Percentiles rank a stretch among this genome's conserved stretches.
These are phyloP conservation scores for Paraphaeosphaeria sporulosa DNA, from an alignment of 2,329 filamentous ascomycete species.

Conservation along the genomic window DNA sequence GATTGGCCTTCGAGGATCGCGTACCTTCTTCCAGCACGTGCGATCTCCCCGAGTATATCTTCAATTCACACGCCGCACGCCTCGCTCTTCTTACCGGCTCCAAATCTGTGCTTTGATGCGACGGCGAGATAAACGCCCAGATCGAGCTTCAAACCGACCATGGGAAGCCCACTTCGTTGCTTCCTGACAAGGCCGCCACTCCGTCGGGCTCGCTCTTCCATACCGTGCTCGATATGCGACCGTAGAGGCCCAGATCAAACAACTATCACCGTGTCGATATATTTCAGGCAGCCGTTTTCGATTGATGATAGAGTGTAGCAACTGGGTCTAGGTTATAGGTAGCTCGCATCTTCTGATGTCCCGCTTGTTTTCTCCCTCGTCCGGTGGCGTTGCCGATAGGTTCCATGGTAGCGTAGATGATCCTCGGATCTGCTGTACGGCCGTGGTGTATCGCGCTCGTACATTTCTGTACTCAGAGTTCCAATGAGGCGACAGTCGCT, in stretches of 20 bases:
- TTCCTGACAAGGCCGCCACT: background rate
- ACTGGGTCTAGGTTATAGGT: background rate
- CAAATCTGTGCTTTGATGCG: too few relatives aligned
- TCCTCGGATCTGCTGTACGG: background rate
- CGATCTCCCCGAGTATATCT: background rate
- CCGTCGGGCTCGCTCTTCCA: background rate
- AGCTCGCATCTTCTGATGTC: background rate
- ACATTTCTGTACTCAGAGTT: background rate
- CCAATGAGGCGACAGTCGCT: background rate
- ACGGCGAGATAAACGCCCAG: too few relatives aligned
- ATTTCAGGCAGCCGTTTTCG: background rate
- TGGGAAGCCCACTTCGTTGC: background rate
- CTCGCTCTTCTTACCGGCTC: background rate
- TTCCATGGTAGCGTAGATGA: background rate
- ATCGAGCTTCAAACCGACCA: background rate
- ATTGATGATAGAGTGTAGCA: background rate
- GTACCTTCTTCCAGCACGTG: background rate
- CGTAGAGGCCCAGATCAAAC: background rate
- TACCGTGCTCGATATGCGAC: background rate
- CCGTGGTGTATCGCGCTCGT: background rate
- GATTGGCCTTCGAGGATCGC: background rate
- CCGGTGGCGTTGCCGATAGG: background rate
- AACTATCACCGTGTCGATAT: background rate
- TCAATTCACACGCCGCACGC: background rate
- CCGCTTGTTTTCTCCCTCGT: background rate